phyloP scores from a whole-genome alignment of 345 rosid species.

The Linum lewisii region DNA sequence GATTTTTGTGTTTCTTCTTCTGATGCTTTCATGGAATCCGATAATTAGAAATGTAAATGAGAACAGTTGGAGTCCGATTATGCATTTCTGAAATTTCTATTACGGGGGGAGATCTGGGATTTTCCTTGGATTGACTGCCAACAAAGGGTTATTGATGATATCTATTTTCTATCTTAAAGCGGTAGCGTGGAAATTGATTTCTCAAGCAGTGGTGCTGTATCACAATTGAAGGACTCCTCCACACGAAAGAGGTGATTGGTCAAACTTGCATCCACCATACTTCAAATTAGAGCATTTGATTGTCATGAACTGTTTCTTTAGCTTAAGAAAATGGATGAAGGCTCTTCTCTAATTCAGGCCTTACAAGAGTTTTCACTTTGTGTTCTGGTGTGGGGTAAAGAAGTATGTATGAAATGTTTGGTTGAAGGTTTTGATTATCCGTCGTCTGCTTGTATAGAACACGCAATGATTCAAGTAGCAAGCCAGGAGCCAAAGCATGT shows the following conservation, averaged over 20 bases:
- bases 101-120: too few relatives aligned
- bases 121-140: not conserved
- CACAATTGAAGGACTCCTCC: constrained; percentile 25
- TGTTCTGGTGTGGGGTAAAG: not conserved
- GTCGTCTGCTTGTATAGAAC: constrained; percentile 11
- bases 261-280: not conserved
- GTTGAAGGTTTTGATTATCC: not conserved
- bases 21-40: not conserved
- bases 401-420: not conserved
- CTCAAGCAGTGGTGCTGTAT: constrained; percentile 24
- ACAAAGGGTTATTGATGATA: not conserved
- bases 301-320: too few relatives aligned
- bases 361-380: not conserved
- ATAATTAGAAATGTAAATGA: not conserved
- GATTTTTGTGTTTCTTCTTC: not conserved
- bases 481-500: constrained; percentile 21
- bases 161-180: not conserved
- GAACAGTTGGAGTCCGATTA: not conserved
- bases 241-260: constrained; percentile 38
- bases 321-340: not conserved
- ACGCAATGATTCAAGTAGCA: constrained; percentile 14
- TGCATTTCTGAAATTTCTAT: not conserved
- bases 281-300: not conserved
- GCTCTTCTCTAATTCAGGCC: not conserved
- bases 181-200: constrained; percentile 16